Evolutionary conservation across 2,329 filamentous ascomycete genomes (phyloP), one percentile per base, ranked within the genome.

Genomic region (Aspergillus neoniger): DNA sequence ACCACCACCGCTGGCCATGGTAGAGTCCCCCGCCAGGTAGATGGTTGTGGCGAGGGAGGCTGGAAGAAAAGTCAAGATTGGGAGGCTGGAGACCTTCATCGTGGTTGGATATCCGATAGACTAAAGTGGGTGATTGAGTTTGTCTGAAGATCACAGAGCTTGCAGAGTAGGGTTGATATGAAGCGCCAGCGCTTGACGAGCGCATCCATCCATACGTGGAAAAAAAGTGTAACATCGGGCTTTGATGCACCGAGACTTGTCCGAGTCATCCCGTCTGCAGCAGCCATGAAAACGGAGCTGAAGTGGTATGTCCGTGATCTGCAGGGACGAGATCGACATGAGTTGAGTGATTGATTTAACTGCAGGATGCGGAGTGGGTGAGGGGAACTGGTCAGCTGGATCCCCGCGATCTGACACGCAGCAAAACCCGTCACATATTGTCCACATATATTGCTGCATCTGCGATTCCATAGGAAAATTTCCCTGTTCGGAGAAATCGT

Each of bases 1-100:
- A 21, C 58, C 66, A 2, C 65, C 67, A 14, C 55, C 60, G 4
- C 55, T 58, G 21, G 74, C 74, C 73, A 75, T 76, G 21, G 74
- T 76, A 7, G 74, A 76, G 52, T 76, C 74, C 25, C 74, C 73
- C 19, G 72, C 72, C 6, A 76, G 59, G 53, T 72, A 73, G 58
- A 74, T 59, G 0, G 71, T 72, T 2, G 68, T 58, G 7, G 66
- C 65, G 21, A 73, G 60, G n/a, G 61, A 57, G 49, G 61, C 54
- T 12, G 71, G 69, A 1, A 71, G 41, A 2, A 21, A 15, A 5
- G 41, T 3, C 8, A 21, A 4, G 41, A 44, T 10, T 4, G 19
- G 4, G 41, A 44, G 41, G 41, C 12, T 44, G 41, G 10, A 23
- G 19, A 21, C 10, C 19, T 44, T 44, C 41, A 44, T 44, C 7